Base-by-base conservation (phyloP, 2,329 filamentous ascomycete genomes). In the Penicillium sp. region DNA sequence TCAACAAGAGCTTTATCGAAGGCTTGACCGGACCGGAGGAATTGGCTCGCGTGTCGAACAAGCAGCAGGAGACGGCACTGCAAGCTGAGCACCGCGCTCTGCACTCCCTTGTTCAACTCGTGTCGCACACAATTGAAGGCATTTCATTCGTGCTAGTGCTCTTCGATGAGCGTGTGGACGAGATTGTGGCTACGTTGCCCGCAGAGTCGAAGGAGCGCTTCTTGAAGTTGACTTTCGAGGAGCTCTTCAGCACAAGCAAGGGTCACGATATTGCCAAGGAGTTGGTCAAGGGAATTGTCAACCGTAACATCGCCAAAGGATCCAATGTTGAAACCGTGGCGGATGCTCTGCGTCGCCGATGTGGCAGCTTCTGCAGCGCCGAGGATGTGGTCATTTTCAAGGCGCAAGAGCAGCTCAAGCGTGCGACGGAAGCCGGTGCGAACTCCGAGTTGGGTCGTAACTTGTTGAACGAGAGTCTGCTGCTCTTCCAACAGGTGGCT, bases 351-450 rank as follows among this genome's bases (percentile, higher is more conserved):
- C 87, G 95, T 51, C 85, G 95, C 69, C 87, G 93, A 69, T 99
- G 95, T 69, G 96, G 95, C 64, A 97, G 91, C 78, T 99, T 99
- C 84, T 99, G 95, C 76, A 97, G 93, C 71, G 89, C 94, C 0
- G 94, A 99, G 66, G 95, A 99, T 79, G 95, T 98, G 1, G 88
- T 98, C 65, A 94, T 97, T 68, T 99, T 99, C 87, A 98, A 97
- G 78, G 95, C 95, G 0, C 94, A 98, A 74, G 95, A 99, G 76
- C 91, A 94, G 70, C 81, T 98, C 56, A 96, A 97, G 81, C 87
- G 92, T 68, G 94, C 94, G 0, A 88, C 89, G 2, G 93, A 97
- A 74, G 87, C 91, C 52, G 87, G 88, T 10, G 81, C 84, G 4
- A 92, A 93, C 71, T 87, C 87, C 4, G 94, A 93, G 68, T 83